phyloP scores from a whole-genome alignment of 176 grass and related monocot genomes.

The Zoysia japonica region DNA sequence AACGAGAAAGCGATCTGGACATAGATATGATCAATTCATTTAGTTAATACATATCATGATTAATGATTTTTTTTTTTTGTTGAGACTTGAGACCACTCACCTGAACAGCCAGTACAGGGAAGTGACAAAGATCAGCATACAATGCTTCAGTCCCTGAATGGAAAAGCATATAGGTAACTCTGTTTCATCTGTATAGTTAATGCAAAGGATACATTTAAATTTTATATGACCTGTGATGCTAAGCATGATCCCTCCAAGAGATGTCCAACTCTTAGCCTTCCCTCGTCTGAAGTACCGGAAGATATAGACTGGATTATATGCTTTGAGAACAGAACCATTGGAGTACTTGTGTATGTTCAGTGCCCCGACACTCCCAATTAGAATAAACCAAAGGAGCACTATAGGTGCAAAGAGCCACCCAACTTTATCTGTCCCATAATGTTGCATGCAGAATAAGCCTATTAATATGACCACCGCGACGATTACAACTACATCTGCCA shows the following conservation, averaged over 20 bases:
- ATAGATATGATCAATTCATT: slow-evolving; percentile 30
- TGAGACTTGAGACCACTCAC: slow-evolving; percentile 21
- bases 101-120: slow-evolving; percentile 83
- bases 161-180: slow-evolving; percentile 32
- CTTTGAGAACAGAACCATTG: slow-evolving; percentile 70
- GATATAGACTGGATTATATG: slow-evolving; percentile 74
- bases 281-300: slow-evolving; percentile 59
- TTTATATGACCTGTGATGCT: slow-evolving; percentile 72
- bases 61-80: not conserved
- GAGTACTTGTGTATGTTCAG: slow-evolving; percentile 67
- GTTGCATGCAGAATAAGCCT: slow-evolving; percentile 84
- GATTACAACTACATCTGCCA: slow-evolving; percentile 74
- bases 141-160: slow-evolving; percentile 85
- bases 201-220: slow-evolving; percentile 15
- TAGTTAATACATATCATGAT: slow-evolving; percentile 13
- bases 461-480: slow-evolving; percentile 71
- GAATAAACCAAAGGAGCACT: slow-evolving; percentile 81
- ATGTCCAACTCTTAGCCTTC: slow-evolving; percentile 59
- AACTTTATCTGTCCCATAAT: slow-evolving; percentile 84
- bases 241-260: slow-evolving; percentile 92
- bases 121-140: slow-evolving; percentile 94
- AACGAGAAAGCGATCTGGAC: slow-evolving; percentile 77
- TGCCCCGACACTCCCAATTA: slow-evolving; percentile 67
- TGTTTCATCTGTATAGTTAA: slow-evolving; percentile 19
- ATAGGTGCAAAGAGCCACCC: slow-evolving; percentile 89